Percentiles rank a stretch among this genome's conserved stretches.
These are phyloP conservation scores for Zygoascus tannicola DNA, from an alignment of 805 yeast genomes.

Conservation along the genomic window DNA sequence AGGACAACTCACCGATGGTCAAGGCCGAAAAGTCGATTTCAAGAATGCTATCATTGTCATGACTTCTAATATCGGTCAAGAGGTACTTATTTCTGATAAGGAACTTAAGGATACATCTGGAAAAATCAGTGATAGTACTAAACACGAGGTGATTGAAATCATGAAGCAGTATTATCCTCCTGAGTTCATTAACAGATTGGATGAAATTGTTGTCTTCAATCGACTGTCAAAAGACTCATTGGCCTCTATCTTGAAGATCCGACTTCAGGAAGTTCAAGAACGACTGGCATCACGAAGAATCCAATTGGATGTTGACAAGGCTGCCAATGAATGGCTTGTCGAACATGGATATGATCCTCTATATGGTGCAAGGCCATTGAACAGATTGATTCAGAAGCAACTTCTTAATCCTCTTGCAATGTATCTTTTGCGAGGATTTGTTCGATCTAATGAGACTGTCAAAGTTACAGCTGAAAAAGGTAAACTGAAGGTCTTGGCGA, in stretches of 20 bases:
- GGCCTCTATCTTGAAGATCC: slow-evolving; percentile 71
- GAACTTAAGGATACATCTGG: slow-evolving; percentile 42
- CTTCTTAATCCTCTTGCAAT: slow-evolving; percentile 86
- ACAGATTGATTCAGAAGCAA: slow-evolving; percentile 75
- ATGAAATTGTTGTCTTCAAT: slow-evolving; percentile 89
- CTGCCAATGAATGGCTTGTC: slow-evolving; percentile 70
- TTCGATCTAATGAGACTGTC: slow-evolving; percentile 50
- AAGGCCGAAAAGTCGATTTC: slow-evolving; percentile 90
- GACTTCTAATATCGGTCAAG: slow-evolving; percentile 97
- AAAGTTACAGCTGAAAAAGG: slow-evolving; percentile 39
- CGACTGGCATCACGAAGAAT: slow-evolving; percentile 75
- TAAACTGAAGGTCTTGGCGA: slow-evolving; percentile 38
- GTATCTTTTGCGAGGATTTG: slow-evolving; percentile 67
- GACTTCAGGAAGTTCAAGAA: slow-evolving; percentile 72
- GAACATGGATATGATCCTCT: slow-evolving; percentile 82
- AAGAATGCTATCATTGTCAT: slow-evolving; percentile 89
- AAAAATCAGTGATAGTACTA: slow-evolving; percentile 44
- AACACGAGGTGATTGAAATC: slow-evolving; percentile 51
- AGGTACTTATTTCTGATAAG: slow-evolving; percentile 60
- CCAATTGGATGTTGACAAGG: slow-evolving; percentile 41
- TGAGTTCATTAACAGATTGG: slow-evolving; percentile 89
- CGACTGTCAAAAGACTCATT: slow-evolving; percentile 71
- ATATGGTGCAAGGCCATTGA: slow-evolving; percentile 95
- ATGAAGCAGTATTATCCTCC: slow-evolving; percentile 79
- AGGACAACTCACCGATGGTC: slow-evolving; percentile 89